Conservation (phyloP, 192 early-diverging fungal genomes). For the Coemansia sp. region DNA sequence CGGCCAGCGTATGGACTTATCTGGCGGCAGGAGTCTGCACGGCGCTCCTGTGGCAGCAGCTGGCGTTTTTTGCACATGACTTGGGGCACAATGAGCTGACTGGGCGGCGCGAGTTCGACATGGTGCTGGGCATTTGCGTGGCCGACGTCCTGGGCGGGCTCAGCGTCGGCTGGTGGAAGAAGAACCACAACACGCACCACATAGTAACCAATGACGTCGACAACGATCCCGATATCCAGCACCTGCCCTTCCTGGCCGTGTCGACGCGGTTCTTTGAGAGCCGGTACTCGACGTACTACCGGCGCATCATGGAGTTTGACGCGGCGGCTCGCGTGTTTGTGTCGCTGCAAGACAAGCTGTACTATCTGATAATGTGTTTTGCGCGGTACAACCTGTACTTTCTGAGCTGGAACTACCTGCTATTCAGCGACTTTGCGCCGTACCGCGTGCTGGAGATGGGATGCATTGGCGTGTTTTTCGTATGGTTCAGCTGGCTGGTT, state of each 20-base stretch:
- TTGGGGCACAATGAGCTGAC: conserved; percentile 95
- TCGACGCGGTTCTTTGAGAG: conserved; percentile 74
- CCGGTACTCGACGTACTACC: conserved; percentile 88
- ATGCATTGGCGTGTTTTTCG: conserved; percentile 72
- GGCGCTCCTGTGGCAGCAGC: conserved; percentile 84
- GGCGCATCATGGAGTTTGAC: conserved; percentile 80
- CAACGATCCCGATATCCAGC: conserved; percentile 98
- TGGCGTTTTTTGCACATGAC: conserved; percentile 92
- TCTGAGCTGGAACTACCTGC: conserved; percentile 67
- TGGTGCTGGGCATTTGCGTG: conserved; percentile 77
- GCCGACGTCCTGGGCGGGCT: conserved; percentile 84
- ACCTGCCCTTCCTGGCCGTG: conserved; percentile 93
- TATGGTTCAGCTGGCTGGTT: conserved; percentile 75
- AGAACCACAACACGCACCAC: conserved; percentile 96
- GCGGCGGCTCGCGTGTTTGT: conserved; percentile 71
- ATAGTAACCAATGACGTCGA: conserved; percentile 91
- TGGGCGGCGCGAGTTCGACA: conserved; percentile 69
- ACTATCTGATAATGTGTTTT: conserved; percentile 83
- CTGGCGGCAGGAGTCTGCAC: conserved; percentile 57
- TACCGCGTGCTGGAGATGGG: conserved; percentile 73
- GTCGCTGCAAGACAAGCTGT: conserved; percentile 78
- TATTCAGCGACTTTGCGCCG: conserved; percentile 64
- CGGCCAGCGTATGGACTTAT: conserved; percentile 33
- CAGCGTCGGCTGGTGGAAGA: conserved; percentile 96
- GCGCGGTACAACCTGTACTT: conserved; percentile 92